Evolutionary conservation across 78 protist species (phyloP), one percentile per base, ranked within the genome.

Genomic region (Trichosphaerium sp.): DNA sequence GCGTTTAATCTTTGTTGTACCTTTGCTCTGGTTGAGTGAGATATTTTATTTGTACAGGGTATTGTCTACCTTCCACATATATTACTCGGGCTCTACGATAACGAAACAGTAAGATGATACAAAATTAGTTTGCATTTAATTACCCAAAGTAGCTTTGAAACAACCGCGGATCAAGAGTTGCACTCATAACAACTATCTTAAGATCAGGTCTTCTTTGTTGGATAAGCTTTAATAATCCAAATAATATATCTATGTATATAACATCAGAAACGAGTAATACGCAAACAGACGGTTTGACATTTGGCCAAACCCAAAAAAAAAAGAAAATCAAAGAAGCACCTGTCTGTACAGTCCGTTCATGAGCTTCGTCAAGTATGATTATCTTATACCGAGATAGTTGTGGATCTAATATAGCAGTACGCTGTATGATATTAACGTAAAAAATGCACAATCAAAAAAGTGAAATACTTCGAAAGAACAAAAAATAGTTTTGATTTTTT

Each of bases 291-390:
- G n/a, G n/a, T n/a, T n/a, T n/a, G n/a, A n/a, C n/a, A n/a, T n/a
- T n/a, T n/a, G n/a, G n/a, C n/a, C n/a, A n/a, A n/a, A n/a, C n/a
- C n/a, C n/a, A n/a, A n/a, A n/a, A n/a, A n/a, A n/a, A n/a, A n/a
- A n/a, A n/a, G n/a, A n/a, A n/a, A n/a, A n/a, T n/a, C n/a, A n/a
- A n/a, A n/a, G n/a, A n/a, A n/a, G n/a, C n/a, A n/a, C n/a, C n/a
- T n/a, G 94, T 78, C 25, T 82, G 82, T 43, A 89, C 41, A 11
- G 94, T 82, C 8, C 96, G 81, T 59, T 91, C 96, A 69, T 91
- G 96, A 1, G 93, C 94, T 31, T 91, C 96, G 69, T 91, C 96
- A 25, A 91, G 48, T 23, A 91, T 75, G 12, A 91, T 38, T 8
- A 61, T 14, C 61, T 56, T n/a, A n/a, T n/a, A n/a, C n/a, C n/a